Evolutionary conservation across 805 yeast species (phyloP).

Genomic region (Cyberlindnera veronae): DNA sequence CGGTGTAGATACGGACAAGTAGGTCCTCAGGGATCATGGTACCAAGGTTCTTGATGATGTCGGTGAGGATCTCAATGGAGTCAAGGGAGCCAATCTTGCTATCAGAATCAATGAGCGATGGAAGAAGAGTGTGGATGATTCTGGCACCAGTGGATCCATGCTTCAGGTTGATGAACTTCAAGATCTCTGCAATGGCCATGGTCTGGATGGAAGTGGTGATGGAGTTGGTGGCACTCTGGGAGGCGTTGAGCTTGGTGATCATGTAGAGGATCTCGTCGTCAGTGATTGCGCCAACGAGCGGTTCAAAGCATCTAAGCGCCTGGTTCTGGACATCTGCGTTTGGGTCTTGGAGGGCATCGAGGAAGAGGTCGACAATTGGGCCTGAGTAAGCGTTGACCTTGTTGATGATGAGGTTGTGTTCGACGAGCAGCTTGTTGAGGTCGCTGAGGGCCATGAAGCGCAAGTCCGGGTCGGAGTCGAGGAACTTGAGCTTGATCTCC

Average conservation of each 20-base stretch:
- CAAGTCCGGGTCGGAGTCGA: constrained; percentile 74
- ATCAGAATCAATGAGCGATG: constrained; percentile 33
- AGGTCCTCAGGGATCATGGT: constrained; percentile 36
- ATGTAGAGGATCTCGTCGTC: constrained; percentile 24
- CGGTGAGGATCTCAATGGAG: constrained; percentile 57
- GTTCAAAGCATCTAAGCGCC: constrained; percentile 57
- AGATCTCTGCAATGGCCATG: constrained; percentile 26
- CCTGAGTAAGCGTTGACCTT: constrained; percentile 30
- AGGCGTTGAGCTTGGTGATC: constrained; percentile 18
- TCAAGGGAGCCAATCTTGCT: constrained; percentile 41
- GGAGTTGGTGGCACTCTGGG: constrained; percentile 22
- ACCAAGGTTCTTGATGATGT: constrained; percentile 50
- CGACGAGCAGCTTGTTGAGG: constrained; percentile 44
- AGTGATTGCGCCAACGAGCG: constrained; percentile 28
- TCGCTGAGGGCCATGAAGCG: constrained; percentile 85
- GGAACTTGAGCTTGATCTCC: constrained; percentile 40
- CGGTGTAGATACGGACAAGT: constrained; percentile 24
- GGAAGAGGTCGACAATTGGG: constrained; percentile 38
- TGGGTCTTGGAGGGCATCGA: constrained; percentile 50
- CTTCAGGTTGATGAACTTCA: constrained; percentile 24
- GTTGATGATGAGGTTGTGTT: constrained; percentile 26
- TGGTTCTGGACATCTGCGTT: constrained; percentile 73
- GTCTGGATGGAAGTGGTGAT: constrained; percentile 29
- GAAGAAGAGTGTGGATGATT: constrained; percentile 38
- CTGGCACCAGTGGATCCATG: constrained; percentile 24